Evolutionary conservation across 1,284 basidiomycete genomes (phyloP).

Genomic region (Sanguinoderma infundibulare): DNA sequence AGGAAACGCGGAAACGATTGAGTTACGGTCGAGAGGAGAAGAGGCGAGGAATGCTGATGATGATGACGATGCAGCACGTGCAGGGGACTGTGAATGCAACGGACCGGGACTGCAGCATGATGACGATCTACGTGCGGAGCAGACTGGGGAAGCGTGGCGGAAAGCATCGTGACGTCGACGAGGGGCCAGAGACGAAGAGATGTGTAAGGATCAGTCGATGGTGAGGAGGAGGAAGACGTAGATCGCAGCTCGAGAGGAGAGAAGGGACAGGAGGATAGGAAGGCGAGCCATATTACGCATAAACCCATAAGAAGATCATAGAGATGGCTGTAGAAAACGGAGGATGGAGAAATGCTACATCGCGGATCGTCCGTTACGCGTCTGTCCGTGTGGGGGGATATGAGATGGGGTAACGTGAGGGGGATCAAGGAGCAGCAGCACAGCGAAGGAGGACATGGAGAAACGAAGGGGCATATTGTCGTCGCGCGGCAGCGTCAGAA

Average conservation of each 20-base stretch:
- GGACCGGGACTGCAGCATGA: constrained; percentile 25
- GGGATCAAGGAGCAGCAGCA: constrained; percentile 12
- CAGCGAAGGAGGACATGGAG: not conserved
- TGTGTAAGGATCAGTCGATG: not conserved
- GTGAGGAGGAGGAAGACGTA: not conserved
- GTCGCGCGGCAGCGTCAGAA: constrained; percentile 24
- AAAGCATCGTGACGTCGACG: constrained; percentile 23
- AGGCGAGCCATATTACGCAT: constrained; percentile 25
- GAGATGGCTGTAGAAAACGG: constrained; percentile 3
- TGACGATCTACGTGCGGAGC: constrained; percentile 25
- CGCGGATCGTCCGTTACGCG: constrained; percentile 27
- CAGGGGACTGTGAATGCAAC: constrained; percentile 15
- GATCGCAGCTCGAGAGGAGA: not conserved
- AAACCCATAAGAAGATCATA: constrained; percentile 23
- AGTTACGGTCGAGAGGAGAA: constrained; percentile 11
- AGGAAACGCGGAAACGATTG: constrained; percentile 11
- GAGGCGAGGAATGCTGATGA: constrained; percentile 14
- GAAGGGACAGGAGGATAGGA: constrained; percentile 9
- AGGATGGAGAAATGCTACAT: constrained; percentile 24
- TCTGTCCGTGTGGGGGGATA: constrained; percentile 23
- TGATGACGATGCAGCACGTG: constrained; percentile 25
- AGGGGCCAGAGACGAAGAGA: constrained; percentile 14
- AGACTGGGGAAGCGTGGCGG: constrained; percentile 11
- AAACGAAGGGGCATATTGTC: constrained; percentile 17
- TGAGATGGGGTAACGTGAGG: constrained; percentile 5